phyloP scores from a whole-genome alignment of 495 filamentous ascomycete genomes.

The Lophiostoma macrostomum region DNA sequence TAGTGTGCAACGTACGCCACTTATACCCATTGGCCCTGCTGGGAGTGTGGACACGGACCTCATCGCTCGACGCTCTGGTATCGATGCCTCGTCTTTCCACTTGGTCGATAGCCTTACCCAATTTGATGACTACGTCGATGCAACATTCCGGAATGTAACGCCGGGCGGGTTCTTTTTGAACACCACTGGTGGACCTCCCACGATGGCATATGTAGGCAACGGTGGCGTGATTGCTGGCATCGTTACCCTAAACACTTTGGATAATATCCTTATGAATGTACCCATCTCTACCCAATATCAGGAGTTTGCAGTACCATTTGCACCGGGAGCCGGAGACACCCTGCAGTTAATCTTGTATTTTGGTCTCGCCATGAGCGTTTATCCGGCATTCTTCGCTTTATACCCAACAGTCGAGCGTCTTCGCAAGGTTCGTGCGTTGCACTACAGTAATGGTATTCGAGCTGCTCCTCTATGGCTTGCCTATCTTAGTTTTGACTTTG shows the following conservation, averaged over 20 bases:
- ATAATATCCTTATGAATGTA: slow-evolving; percentile 62
- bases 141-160: slow-evolving; percentile 61
- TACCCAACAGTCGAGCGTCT: slow-evolving; percentile 80
- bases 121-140: slow-evolving; percentile 62
- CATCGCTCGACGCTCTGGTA: slow-evolving; percentile 13
- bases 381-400: slow-evolving; percentile 79
- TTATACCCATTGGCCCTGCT: slow-evolving; percentile 62
- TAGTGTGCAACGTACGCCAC: slow-evolving; percentile 39
- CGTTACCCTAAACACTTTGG: slow-evolving; percentile 68
- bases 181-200: slow-evolving; percentile 51
- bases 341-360: slow-evolving; percentile 78
- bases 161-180: slow-evolving; percentile 77
- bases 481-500: slow-evolving; percentile 76
- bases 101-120: slow-evolving; percentile 60
- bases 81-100: slow-evolving; percentile 43
- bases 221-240: slow-evolving; percentile 53
- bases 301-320: slow-evolving; percentile 66
- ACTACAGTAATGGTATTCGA: slow-evolving; percentile 66
- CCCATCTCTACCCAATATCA: slow-evolving; percentile 65
- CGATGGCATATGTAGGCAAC: slow-evolving; percentile 61
- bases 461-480: slow-evolving; percentile 70
- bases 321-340: slow-evolving; percentile 61
- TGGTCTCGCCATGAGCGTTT: slow-evolving; percentile 69
- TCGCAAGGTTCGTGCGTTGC: slow-evolving; percentile 71
- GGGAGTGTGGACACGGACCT: slow-evolving; percentile 6